A percentile compares a stretch with the other conserved stretches of the same genome.
Conservation (phyloP, 768 basidiomycete species). For the Suillus ampliporus region DNA sequence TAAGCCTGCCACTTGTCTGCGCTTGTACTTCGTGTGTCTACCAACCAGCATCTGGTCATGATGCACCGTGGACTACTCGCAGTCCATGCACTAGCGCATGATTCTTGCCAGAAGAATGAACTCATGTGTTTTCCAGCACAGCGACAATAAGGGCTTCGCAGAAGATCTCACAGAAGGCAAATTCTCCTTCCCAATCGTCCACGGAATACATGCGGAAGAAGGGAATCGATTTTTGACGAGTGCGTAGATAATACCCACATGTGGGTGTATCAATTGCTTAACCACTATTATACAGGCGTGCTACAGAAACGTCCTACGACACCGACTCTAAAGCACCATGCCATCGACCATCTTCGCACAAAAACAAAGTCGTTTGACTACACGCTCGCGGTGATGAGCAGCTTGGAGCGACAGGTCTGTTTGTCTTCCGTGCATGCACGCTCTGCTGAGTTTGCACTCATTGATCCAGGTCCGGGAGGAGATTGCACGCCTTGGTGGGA, state of each 20-base stretch:
- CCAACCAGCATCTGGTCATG: not conserved
- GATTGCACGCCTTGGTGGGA: constrained; percentile 79
- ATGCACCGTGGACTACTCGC: not conserved
- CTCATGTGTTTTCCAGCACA: constrained; percentile 50
- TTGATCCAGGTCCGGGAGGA: constrained; percentile 56
- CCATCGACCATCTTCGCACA: constrained; percentile 77
- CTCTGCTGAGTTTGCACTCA: not conserved
- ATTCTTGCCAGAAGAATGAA: not conserved
- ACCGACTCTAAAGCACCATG: constrained; percentile 80
- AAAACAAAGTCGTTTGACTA: constrained; percentile 88
- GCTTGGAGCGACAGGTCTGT: constrained; percentile 62
- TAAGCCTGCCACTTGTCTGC: constrained; percentile 34
- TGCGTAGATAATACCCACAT: constrained; percentile 42
- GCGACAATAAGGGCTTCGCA: constrained; percentile 66
- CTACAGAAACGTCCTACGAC: constrained; percentile 90
- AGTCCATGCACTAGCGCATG: not conserved
- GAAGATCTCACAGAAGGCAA: constrained; percentile 84
- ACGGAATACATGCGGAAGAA: constrained; percentile 78
- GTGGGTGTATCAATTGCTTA: not conserved
- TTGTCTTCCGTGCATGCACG: not conserved
- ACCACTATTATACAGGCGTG: constrained; percentile 61
- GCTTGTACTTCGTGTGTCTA: not conserved
- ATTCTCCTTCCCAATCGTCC: constrained; percentile 81
- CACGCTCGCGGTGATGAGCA: constrained; percentile 70
- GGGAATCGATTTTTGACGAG: constrained; percentile 85